A percentile compares a stretch with the other conserved stretches of the same genome.
These are phyloP conservation scores for Chenopodium quinoa DNA, from an alignment of 148 eudicot species.

Conservation along the genomic window DNA sequence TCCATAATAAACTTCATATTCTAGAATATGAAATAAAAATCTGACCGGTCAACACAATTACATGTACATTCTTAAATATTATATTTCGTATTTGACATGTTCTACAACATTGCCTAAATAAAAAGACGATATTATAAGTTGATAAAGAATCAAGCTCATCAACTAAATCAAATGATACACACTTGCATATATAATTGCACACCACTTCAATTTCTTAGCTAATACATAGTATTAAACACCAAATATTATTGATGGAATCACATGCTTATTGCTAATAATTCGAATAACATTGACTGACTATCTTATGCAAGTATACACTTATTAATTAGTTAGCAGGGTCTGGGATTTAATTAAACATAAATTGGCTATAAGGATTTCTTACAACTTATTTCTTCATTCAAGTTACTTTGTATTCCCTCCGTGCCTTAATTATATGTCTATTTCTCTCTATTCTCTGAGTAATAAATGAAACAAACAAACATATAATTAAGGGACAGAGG, in stretches of 20 bases:
- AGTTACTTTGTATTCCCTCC: too few species aligned
- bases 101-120: neutral
- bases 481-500: too few species aligned
- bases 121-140: neutral
- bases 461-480: too few species aligned
- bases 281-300: neutral
- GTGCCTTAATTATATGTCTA: too few species aligned
- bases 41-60: neutral
- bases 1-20: neutral
- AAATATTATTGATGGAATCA: neutral
- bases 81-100: too few species aligned
- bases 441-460: too few species aligned
- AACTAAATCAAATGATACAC: neutral
- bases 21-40: neutral
- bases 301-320: too few species aligned
- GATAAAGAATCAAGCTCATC: neutral
- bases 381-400: too few species aligned
- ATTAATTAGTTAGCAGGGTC: too few species aligned
- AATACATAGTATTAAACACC: neutral
- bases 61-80: too few species aligned
- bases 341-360: too few species aligned
- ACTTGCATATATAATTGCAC: constrained; percentile 1
- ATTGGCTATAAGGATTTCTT: too few species aligned
- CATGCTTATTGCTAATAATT: neutral
- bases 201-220: neutral